These are phyloP conservation scores for Russula sp. DNA, from an alignment of 768 basidiomycete species.

Conservation along the genomic window DNA sequence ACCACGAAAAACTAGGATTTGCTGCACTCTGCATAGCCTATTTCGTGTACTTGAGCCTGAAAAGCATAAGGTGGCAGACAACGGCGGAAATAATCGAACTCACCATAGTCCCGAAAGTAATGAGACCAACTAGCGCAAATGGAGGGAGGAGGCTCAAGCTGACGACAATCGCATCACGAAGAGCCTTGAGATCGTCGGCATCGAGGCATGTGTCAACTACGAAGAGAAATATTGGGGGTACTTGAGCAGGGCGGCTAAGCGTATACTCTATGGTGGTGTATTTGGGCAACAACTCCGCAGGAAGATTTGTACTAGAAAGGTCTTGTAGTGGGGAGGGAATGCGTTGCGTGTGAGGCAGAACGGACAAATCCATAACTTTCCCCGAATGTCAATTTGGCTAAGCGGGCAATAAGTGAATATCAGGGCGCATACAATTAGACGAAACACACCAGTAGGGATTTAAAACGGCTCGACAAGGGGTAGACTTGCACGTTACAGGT, in stretches of 20 bases:
- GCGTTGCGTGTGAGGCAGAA: slow-evolving; percentile 97
- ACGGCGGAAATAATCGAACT: slow-evolving; percentile 31
- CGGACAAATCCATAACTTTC: slow-evolving; percentile 99
- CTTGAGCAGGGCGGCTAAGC: slow-evolving; percentile 83
- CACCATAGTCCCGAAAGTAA: slow-evolving; percentile 98
- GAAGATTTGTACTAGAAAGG: slow-evolving; percentile 94
- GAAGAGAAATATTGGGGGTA: slow-evolving; percentile 95
- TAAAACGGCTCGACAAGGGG: slow-evolving; percentile 87
- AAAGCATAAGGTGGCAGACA: slow-evolving; percentile 1
- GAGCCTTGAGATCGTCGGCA: slow-evolving; percentile 92
- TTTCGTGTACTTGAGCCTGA: slow-evolving; percentile 97
- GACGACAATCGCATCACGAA: slow-evolving; percentile 92
- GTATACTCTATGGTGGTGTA: slow-evolving; percentile 99
- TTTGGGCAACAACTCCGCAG: slow-evolving; percentile 92
- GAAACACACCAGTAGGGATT: slow-evolving; percentile 89
- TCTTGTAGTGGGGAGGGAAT: slow-evolving; percentile 98
- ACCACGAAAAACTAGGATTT: slow-evolving; percentile 99
- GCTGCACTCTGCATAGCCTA: slow-evolving; percentile 92
- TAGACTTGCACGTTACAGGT: slow-evolving; percentile 97
- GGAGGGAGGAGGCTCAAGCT: slow-evolving; percentile 91
- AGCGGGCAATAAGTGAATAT: slow-evolving; percentile 23
- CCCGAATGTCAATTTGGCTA: slow-evolving; percentile 98
- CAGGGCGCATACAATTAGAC: slow-evolving; percentile 7
- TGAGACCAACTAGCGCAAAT: slow-evolving; percentile 90
- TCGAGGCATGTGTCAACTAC: slow-evolving; percentile 97